Evolutionary conservation across 768 basidiomycete genomes (phyloP), one percentile per base, ranked within the genome.

Genomic region (Mycena albidolilacea): DNA sequence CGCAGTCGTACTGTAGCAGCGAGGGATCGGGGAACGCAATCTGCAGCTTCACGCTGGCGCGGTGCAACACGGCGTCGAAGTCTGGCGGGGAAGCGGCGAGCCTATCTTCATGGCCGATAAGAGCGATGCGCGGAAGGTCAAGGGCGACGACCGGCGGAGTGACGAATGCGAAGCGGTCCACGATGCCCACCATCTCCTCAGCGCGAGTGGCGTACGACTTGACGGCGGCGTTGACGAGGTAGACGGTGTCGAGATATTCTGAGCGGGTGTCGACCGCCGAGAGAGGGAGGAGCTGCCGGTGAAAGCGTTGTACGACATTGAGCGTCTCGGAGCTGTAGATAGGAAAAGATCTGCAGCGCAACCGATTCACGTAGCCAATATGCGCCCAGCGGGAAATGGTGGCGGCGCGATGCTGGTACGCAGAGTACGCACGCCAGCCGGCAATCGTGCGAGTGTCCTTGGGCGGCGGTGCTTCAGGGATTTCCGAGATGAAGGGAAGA

Each of bases 21-120:
- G 92, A 95, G 0, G 93, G 90, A 76, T 97, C 95, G 0, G 97
- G 97, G 80, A 98, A 98, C 1, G 96, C 97, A 66, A 98, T 95
- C 76, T 96, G 95, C 39, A 96, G 87, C 79, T 95, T 96, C 75
- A 96, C 95, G 52, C 88, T 90, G 1, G 92, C 83, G 35, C 84
- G 87, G 79, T 98, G 97, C 12, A 98, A 80, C 23, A 87, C 82
- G 0, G 84, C 82, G 78, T 97, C 96, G 77, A 96, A 94, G 17
- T 84, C 82, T 2, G 82, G 79, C 7, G 85, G 77, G 73, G 84
- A 82, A 2, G 85, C 82, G 2, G 75, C 72, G 66, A 82, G n/a
- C 10, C 57, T 48, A 66, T 80, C 75, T 35, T 38, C 65, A 72
- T 78, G 54, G 8, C 88, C 90, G 0, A 88, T 77, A 6, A 97